Evolutionary conservation across 75 land plant species (phyloP).

Genomic region (Pinus tabuliformis): DNA sequence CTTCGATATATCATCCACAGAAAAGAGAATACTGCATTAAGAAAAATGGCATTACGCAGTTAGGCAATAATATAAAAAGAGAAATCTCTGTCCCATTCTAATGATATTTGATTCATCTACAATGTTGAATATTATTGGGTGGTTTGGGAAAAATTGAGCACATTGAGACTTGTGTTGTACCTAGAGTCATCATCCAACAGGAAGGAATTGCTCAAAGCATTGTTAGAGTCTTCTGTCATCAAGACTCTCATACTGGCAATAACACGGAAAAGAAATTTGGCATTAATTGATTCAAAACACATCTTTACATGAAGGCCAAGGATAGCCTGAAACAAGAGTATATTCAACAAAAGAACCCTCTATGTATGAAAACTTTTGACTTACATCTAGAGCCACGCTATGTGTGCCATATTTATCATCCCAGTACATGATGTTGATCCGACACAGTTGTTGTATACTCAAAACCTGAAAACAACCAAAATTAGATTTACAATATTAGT

Average conservation of each 20-base stretch:
- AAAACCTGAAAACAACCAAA: constrained; percentile 40
- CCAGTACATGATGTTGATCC: constrained; percentile 99
- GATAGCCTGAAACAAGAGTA: neutral
- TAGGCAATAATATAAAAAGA: neutral
- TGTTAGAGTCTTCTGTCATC: constrained; percentile 68
- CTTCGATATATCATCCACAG: constrained; percentile 55
- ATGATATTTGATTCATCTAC: neutral
- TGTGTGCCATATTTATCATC: constrained; percentile 82
- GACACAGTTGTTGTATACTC: constrained; percentile 91
- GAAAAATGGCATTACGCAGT: constrained; percentile 7
- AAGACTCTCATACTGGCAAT: constrained; percentile 90
- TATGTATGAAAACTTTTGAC: neutral
- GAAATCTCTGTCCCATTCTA: neutral
- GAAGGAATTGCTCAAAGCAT: constrained; percentile 76
- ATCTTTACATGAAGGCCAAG: neutral
- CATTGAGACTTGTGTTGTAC: no score
- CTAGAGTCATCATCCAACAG: constrained; percentile 97
- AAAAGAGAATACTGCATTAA: constrained; percentile 47
- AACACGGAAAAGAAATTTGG: constrained; percentile 36
- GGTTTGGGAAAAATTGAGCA: neutral
- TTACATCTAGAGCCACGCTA: constrained; percentile 92
- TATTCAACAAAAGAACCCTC: neutral
- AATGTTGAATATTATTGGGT: neutral
- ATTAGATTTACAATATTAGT: no score
- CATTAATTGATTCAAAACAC: no score